Conservation (phyloP, 202 grass and related monocot species). For the Schoenoplectus tabernaemontani region DNA sequence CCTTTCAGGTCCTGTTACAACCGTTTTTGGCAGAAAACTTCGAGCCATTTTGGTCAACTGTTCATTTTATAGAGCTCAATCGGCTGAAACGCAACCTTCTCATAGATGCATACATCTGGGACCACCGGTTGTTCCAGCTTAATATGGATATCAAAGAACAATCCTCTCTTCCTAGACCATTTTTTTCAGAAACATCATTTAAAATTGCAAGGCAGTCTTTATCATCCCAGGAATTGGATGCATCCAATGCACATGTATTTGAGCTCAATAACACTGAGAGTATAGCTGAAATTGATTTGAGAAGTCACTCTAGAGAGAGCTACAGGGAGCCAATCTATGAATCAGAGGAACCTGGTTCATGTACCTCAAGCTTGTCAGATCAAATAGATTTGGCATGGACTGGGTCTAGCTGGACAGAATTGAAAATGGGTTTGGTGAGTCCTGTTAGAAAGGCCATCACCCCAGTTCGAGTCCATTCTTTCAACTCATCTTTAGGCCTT, state of each 20-base stretch:
- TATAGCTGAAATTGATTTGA: slow-evolving; percentile 39
- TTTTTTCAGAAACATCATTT: slow-evolving; percentile 25
- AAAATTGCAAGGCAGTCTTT: slow-evolving; percentile 39
- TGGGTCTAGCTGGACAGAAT: slow-evolving; percentile 45
- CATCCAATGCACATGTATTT: slow-evolving; percentile 3
- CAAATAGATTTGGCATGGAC: slow-evolving; percentile 89
- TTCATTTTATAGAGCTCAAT: slow-evolving; percentile 79
- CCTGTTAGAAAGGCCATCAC: slow-evolving; percentile 36
- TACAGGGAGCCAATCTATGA: slow-evolving; percentile 26
- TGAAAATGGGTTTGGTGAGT: slow-evolving; percentile 20
- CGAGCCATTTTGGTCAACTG: slow-evolving; percentile 34
- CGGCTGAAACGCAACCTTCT: slow-evolving; percentile 57
- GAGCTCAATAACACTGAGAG: slow-evolving; percentile 14
- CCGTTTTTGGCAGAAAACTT: slow-evolving; percentile 35
- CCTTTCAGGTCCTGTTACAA: slow-evolving; percentile 53
- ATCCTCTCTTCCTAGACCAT: slow-evolving; percentile 21
- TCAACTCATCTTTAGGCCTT: slow-evolving; percentile 50
- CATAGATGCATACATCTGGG: slow-evolving; percentile 69
- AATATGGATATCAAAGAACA: slow-evolving; percentile 37
- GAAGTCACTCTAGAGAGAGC: slow-evolving; percentile 34
- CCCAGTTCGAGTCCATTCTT: slow-evolving; percentile 74
- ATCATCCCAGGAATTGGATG: slow-evolving; percentile 23
- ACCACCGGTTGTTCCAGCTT: slow-evolving; percentile 45
- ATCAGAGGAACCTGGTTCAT: slow-evolving; percentile 34
- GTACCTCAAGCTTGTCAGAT: slow-evolving; percentile 71